phyloP scores from a whole-genome alignment of 495 filamentous ascomycete genomes.

The Podospora didyma region DNA sequence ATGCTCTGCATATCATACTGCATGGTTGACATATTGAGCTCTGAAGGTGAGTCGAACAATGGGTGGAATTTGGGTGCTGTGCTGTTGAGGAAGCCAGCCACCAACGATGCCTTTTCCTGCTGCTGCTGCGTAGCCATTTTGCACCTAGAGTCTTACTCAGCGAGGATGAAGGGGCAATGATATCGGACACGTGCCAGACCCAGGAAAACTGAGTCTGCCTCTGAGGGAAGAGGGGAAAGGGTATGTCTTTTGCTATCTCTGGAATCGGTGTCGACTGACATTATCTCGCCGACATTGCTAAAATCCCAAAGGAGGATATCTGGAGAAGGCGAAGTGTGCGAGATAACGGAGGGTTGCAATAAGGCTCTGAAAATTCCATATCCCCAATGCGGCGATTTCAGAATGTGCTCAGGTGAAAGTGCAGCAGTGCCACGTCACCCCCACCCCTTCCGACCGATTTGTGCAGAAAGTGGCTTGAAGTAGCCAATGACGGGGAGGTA shows the following conservation, averaged over 20 bases:
- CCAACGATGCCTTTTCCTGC: neutral
- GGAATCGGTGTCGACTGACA: too few species aligned
- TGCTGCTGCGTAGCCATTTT: neutral
- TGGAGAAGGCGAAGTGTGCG: neutral
- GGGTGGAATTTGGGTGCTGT: slow-evolving; percentile 10
- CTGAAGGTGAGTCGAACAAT: slow-evolving; percentile 7
- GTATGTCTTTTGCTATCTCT: neutral
- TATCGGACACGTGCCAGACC: slow-evolving; percentile 36
- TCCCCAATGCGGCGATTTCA: too few species aligned
- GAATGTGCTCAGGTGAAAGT: neutral
- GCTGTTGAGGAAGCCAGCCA: slow-evolving; percentile 9
- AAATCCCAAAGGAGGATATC: too few species aligned
- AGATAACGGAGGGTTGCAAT: neutral
- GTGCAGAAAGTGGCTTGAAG: neutral
- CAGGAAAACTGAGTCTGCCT: neutral
- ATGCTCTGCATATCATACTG: slow-evolving; percentile 11
- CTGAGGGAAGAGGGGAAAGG: neutral
- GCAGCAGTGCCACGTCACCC: neutral
- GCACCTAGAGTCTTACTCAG: neutral
- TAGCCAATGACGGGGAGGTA: neutral
- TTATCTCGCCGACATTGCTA: too few species aligned
- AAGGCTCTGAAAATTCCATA: neutral
- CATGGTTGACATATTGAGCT: slow-evolving; percentile 11
- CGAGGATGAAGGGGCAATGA: neutral
- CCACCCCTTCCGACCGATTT: neutral